A percentile compares a stretch with the other conserved stretches of the same genome.
Evolutionary conservation across 2,329 filamentous ascomycete species (phyloP).

Genomic region (Exophiala spinifera): DNA sequence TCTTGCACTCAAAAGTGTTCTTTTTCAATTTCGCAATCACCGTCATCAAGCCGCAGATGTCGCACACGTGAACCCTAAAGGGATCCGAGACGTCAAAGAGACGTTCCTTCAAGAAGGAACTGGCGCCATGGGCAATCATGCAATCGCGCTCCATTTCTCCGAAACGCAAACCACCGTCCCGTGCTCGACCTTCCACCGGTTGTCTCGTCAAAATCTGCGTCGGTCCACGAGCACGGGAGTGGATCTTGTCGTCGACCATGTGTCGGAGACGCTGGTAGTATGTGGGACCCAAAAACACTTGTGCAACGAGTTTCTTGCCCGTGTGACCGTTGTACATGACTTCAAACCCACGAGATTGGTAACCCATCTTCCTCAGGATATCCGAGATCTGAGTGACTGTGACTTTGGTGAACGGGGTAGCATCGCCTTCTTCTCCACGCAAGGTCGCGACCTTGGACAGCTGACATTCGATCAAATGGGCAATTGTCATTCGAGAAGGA

Average conservation of each 20-base stretch:
- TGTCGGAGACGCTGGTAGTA: conserved; percentile 98
- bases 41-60: conserved; percentile 98
- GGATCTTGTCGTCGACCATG: conserved; percentile 99
- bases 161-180: conserved; percentile 97
- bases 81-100: conserved; percentile 97
- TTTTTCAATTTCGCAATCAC: conserved; percentile 95
- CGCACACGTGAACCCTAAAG: conserved; percentile 96
- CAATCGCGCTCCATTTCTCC: conserved; percentile 99
- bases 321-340: conserved; percentile 99
- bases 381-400: conserved; percentile 91
- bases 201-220: conserved; percentile 97
- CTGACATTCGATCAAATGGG: conserved; percentile 98
- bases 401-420: conserved; percentile 95
- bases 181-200: conserved; percentile 94
- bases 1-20: conserved; percentile 91
- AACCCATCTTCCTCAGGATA: conserved; percentile 82
- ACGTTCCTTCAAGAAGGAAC: conserved; percentile 94
- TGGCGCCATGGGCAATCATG: conserved; percentile 99
- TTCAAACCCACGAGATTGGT: conserved; percentile 95
- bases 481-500: conserved; percentile 99
- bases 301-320: conserved; percentile 84
- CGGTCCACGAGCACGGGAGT: conserved; percentile 93
- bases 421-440: conserved; percentile 92
- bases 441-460: conserved; percentile 93
- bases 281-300: conserved; percentile 95